Percentiles rank a stretch among this genome's conserved stretches.
Conservation (phyloP, 768 basidiomycete genomes). For the Suillus plorans region DNA sequence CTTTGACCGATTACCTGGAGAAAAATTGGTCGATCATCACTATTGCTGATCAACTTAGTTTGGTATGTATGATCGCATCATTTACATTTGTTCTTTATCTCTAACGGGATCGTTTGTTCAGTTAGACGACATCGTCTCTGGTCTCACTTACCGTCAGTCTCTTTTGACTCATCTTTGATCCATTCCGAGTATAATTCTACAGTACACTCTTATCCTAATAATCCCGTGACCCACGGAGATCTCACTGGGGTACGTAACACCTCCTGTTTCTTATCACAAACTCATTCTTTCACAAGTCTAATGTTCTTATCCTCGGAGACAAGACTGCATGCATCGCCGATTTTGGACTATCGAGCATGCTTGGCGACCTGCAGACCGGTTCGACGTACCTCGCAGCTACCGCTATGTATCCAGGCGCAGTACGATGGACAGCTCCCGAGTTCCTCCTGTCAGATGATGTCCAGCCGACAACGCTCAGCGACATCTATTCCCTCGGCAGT, state of each 20-base stretch:
- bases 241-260: conserved; percentile 22
- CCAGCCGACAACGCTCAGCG: conserved; percentile 13
- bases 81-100: neutral
- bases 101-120: neutral
- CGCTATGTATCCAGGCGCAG: conserved; percentile 30
- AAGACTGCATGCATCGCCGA: conserved; percentile 39
- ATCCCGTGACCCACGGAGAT: conserved; percentile 20
- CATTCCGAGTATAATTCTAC: neutral
- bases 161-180: neutral
- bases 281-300: conserved; percentile 9
- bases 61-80: neutral
- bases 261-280: neutral
- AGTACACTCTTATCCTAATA: conserved; percentile 10
- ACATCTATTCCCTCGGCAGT: conserved; percentile 21
- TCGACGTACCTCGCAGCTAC: conserved; percentile 32
- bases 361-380: conserved; percentile 33
- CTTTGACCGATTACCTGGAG: conserved; percentile 7
- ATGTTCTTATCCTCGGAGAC: conserved; percentile 36
- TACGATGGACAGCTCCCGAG: conserved; percentile 45
- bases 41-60: neutral
- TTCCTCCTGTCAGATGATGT: conserved; percentile 20
- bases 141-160: conserved; percentile 11
- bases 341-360: conserved; percentile 42
- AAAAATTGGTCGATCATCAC: neutral
- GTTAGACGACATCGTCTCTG: conserved; percentile 8